Evolutionary conservation across 2,329 filamentous ascomycete species (phyloP), one percentile per base, ranked within the genome.

Genomic region (Chaetomiaceae sp.): DNA sequence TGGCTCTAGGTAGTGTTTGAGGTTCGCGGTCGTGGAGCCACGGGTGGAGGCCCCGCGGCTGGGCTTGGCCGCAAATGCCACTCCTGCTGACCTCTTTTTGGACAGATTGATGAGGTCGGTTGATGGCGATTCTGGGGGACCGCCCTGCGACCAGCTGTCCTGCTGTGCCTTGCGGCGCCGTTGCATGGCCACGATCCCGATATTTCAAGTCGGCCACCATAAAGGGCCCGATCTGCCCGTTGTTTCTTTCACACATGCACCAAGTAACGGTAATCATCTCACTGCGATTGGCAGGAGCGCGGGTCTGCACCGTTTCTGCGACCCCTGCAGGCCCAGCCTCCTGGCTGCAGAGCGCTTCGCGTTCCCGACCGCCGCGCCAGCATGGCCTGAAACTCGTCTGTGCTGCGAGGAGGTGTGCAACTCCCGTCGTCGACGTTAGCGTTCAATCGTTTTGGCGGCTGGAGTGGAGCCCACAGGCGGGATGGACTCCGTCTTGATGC

Each of bases 1-100:
- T 58, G 54, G 56, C 49, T 50, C 55, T 47, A n/a, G n/a, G n/a
- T n/a, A 55, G 54, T 56, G 56, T 59, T 59, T 59, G 55, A 59
- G 52, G 43, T 54, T 55, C 45, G 49, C 39, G 36, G 51, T 50
- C 51, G 52, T 56, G 53, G 54, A 51, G 54, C 53, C 38, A 47
- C 35, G 50, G 44, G 53, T 56, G 55, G 55, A 56, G 50, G 52
- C 49, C 39, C n/a, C n/a, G n/a, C n/a, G 37, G 42, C 40, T 44
- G 34, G 48, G 38, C 52, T 56, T 55, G 54, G 54, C 52, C 40
- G 48, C 37, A 51, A 41, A 38, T 48, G 22, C n/a, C n/a, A 12
- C 34, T 33, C 32, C 20, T 45, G 42, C 6, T 5, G 22, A n/a
- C 26, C 35, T n/a, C 34, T 32, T 30, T 38, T 27, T 32, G 26